A percentile compares a stretch with the other conserved stretches of the same genome.
Conservation (phyloP, 306 rosid genomes). For the Vigna radiata region DNA sequence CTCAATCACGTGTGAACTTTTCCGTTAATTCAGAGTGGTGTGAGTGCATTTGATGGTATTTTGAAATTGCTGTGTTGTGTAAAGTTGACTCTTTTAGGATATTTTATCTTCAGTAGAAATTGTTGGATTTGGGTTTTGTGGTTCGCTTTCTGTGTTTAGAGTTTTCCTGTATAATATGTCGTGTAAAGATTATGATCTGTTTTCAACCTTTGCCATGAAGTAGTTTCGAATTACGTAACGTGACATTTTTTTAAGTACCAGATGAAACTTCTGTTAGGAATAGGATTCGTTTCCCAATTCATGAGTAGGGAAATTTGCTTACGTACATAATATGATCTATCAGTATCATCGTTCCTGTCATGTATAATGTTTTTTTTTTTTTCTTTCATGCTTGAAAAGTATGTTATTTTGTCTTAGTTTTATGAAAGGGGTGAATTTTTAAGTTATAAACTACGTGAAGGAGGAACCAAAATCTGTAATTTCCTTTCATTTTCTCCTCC, state of each 20-base stretch:
- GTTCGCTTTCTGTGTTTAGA: not conserved
- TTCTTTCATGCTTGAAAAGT: not conserved
- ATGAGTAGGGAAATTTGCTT: constrained; percentile 17
- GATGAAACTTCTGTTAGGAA: constrained; percentile 22
- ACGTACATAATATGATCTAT: not conserved
- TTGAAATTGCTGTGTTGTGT: not conserved
- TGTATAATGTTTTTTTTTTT: not conserved
- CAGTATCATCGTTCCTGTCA: not conserved
- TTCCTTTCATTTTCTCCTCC: not conserved
- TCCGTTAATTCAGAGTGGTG: constrained; percentile 4
- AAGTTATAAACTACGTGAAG: not conserved
- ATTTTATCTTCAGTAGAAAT: not conserved
- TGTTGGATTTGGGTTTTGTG: constrained; percentile 10
- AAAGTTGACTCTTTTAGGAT: not conserved
- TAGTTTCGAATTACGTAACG: not conserved
- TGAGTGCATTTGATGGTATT: not conserved
- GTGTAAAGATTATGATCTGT: constrained; percentile 1
- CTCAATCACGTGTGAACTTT: not conserved
- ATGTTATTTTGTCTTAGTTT: constrained; percentile 23
- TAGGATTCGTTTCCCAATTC: constrained; percentile 13
- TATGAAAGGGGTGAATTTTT: not conserved
- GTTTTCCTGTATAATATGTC: not conserved
- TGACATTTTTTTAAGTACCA: not conserved
- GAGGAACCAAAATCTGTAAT: not conserved
- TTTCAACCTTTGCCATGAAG: constrained; percentile 14